Evolutionary conservation across 129 eudicot genomes (phyloP).

Genomic region (Pittosporum tobira): DNA sequence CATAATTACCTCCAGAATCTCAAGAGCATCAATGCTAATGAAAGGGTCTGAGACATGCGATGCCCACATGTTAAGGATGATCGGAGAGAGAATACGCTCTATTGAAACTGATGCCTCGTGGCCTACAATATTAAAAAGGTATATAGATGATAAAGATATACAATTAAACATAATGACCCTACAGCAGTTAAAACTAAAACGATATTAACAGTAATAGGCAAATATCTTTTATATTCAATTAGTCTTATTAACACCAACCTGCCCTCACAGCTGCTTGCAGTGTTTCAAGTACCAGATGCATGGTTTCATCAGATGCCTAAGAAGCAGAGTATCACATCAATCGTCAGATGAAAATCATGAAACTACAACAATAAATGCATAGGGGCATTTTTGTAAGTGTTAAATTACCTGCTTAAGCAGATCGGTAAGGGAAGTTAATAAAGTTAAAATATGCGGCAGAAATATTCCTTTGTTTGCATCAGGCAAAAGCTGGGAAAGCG

Average conservation of each 20-base stretch:
- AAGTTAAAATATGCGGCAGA: constrained; percentile 53
- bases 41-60: constrained; percentile 90
- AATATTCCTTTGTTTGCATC: constrained; percentile 55
- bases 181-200: neutral
- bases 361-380: constrained; percentile 7
- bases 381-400: neutral
- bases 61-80: constrained; percentile 90
- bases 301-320: constrained; percentile 93
- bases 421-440: constrained; percentile 78
- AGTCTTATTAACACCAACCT: constrained; percentile 35
- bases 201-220: neutral
- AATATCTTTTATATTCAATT: neutral
- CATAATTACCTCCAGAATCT: constrained; percentile 77
- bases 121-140: constrained; percentile 33
- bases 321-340: constrained; percentile 17
- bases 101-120: constrained; percentile 62
- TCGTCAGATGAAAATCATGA: constrained; percentile 4
- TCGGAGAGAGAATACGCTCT: constrained; percentile 81
- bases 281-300: constrained; percentile 96
- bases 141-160: neutral
- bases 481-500: constrained; percentile 75
- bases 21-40: constrained; percentile 88
- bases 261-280: constrained; percentile 76
- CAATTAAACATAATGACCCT: neutral
- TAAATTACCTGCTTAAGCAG: constrained; percentile 74